These are phyloP conservation scores for Prunella vulgaris DNA, from an alignment of 257 asterid species.

Conservation along the genomic window DNA sequence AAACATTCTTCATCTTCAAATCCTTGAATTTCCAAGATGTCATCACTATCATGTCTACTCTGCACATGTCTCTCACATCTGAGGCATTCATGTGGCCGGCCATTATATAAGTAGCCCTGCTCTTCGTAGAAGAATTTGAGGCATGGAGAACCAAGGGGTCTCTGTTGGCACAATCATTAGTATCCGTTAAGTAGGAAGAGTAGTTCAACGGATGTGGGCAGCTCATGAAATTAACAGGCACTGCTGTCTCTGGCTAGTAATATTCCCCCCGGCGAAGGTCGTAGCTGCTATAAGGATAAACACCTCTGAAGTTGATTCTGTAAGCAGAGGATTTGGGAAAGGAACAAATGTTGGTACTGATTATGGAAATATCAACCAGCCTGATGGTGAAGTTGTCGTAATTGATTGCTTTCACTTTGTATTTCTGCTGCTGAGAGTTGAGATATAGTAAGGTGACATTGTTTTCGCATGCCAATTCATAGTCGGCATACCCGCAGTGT, in stretches of 20 bases:
- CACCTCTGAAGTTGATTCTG: neutral
- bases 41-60: neutral
- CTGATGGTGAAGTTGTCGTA: constrained; percentile 28
- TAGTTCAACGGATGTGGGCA: neutral
- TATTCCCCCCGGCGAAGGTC: neutral
- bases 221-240: neutral
- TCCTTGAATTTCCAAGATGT: constrained; percentile 7
- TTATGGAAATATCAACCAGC: constrained; percentile 17
- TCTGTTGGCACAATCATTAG: neutral
- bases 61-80: neutral
- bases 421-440: constrained; percentile 1
- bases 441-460: constrained; percentile 18
- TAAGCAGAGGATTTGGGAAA: neutral
- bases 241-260: too few relatives aligned
- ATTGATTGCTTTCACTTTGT: constrained; percentile 26
- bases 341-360: neutral
- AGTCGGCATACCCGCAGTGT: constrained; percentile 35
- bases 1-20: neutral
- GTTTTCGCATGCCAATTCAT: constrained; percentile 28
- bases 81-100: neutral
- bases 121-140: neutral
- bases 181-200: neutral
- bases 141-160: neutral
- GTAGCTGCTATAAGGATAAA: neutral
- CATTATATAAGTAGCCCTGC: neutral